Percentiles rank a stretch among this genome's conserved stretches.
Evolutionary conservation across 192 early-diverging fungal genomes (phyloP).

Genomic region (Coemansia sp.): DNA sequence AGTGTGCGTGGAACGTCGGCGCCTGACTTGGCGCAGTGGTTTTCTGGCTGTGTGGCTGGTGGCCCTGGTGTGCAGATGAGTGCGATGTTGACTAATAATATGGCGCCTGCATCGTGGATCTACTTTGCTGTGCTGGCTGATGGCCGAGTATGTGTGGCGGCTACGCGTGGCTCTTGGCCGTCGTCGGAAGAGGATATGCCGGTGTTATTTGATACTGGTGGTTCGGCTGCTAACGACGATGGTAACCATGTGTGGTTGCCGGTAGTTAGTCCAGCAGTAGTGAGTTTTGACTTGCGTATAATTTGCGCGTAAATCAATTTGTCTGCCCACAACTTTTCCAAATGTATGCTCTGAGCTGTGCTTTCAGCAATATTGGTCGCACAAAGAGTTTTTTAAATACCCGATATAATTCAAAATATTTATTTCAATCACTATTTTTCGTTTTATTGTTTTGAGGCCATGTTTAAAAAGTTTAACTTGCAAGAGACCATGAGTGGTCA

Average conservation of each 20-base stretch:
- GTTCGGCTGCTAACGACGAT: not conserved
- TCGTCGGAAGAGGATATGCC: not conserved
- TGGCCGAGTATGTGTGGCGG: constrained; percentile 26
- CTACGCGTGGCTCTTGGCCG: constrained; percentile 5
- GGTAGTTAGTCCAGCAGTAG: constrained; percentile 29
- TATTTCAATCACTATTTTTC: not conserved
- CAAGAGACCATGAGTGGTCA: constrained; percentile 75
- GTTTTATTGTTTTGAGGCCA: constrained; percentile 29
- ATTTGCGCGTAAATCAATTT: constrained; percentile 16
- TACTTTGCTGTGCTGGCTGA: constrained; percentile 24
- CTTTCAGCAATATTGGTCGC: not conserved
- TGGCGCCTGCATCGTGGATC: constrained; percentile 25
- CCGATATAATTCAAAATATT: not conserved
- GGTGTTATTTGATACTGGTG: constrained; percentile 21
- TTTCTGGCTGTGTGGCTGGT: constrained; percentile 7
- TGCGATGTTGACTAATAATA: constrained; percentile 12
- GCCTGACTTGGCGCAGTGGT: constrained; percentile 16
- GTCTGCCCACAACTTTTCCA: not conserved
- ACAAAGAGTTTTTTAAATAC: too few species aligned
- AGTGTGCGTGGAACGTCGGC: constrained; percentile 14
- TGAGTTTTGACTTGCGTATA: constrained; percentile 25
- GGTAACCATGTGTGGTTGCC: constrained; percentile 37
- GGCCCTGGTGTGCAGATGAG: not conserved
- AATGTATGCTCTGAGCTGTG: not conserved
- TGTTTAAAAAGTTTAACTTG: constrained; percentile 83